Conservation (phyloP, 305 asterid species). For the Fraxinus albicans region DNA sequence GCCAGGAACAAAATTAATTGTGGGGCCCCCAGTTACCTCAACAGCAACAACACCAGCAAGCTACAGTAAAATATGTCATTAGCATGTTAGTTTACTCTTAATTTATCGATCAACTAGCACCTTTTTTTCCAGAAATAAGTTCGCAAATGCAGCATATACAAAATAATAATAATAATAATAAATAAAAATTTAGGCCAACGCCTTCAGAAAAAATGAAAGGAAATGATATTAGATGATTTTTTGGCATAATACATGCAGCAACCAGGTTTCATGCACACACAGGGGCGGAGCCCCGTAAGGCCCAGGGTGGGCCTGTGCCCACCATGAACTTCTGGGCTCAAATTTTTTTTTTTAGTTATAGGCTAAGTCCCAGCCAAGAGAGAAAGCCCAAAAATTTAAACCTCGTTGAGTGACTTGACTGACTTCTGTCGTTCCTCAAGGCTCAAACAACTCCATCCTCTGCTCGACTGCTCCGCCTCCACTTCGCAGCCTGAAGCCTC, state of each 20-base stretch:
- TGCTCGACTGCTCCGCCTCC: no score
- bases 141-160: not conserved
- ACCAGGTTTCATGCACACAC: not conserved
- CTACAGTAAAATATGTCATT: not conserved
- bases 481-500: no score
- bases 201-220: not conserved
- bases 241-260: not conserved
- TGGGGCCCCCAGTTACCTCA: constrained; percentile 5
- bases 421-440: no score
- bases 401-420: no score
- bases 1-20: not conserved
- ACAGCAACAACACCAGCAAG: constrained; percentile 3
- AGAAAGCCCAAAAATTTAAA: no score
- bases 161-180: no score
- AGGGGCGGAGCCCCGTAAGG: no score
- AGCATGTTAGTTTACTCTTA: not conserved
- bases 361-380: no score
- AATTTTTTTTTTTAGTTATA: no score
- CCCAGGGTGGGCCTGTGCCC: no score
- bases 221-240: not conserved
- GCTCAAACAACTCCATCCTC: no score
- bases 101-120: not conserved
- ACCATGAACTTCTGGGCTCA: no score
- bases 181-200: not conserved
- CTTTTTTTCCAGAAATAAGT: not conserved